phyloP scores from a whole-genome alignment of 2,329 filamentous ascomycete species.

The Fusarium floridanum region DNA sequence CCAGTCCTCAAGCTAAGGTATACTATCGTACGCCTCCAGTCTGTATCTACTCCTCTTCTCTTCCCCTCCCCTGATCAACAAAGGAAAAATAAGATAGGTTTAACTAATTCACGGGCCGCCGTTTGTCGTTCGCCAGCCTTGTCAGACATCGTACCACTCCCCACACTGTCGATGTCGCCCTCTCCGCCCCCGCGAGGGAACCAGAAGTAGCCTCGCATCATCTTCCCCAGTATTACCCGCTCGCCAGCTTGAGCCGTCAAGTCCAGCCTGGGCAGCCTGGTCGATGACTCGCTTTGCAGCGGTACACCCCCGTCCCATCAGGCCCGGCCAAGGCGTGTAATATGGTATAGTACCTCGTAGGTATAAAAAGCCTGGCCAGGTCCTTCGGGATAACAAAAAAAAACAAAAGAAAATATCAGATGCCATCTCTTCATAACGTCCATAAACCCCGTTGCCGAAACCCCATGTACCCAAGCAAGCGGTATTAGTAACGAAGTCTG shows the following conservation, averaged over 20 bases:
- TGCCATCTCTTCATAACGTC: slow-evolving; percentile 49
- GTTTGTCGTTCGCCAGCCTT: slow-evolving; percentile 45
- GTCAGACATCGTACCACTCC: slow-evolving; percentile 47
- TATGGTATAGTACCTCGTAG: slow-evolving; percentile 14
- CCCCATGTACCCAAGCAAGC: slow-evolving; percentile 45
- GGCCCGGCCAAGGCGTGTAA: slow-evolving; percentile 13
- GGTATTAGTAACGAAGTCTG: slow-evolving; percentile 42
- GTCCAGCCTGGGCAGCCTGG: slow-evolving; percentile 35
- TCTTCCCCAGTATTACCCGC: slow-evolving; percentile 49
- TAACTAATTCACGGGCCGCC: slow-evolving; percentile 41
- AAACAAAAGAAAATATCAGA: slow-evolving; percentile 39
- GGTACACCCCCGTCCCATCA: slow-evolving; percentile 39
- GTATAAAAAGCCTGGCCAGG: slow-evolving; percentile 23
- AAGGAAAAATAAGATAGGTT: slow-evolving; percentile 45
- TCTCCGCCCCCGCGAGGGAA: slow-evolving; percentile 35
- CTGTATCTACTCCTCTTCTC: slow-evolving; percentile 39
- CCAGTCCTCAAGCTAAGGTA: slow-evolving; percentile 23
- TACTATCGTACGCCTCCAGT: slow-evolving; percentile 35
- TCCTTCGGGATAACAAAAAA: slow-evolving; percentile 22
- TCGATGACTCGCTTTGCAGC: slow-evolving; percentile 39
- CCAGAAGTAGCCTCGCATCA: slow-evolving; percentile 45
- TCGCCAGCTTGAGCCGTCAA: slow-evolving; percentile 31
- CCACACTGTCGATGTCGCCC: slow-evolving; percentile 39
- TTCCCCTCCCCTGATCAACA: slow-evolving; percentile 38
- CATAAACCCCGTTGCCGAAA: slow-evolving; percentile 45